These are phyloP conservation scores for Coniochaeta sp. DNA, from an alignment of 2,329 filamentous ascomycete species.

Conservation along the genomic window DNA sequence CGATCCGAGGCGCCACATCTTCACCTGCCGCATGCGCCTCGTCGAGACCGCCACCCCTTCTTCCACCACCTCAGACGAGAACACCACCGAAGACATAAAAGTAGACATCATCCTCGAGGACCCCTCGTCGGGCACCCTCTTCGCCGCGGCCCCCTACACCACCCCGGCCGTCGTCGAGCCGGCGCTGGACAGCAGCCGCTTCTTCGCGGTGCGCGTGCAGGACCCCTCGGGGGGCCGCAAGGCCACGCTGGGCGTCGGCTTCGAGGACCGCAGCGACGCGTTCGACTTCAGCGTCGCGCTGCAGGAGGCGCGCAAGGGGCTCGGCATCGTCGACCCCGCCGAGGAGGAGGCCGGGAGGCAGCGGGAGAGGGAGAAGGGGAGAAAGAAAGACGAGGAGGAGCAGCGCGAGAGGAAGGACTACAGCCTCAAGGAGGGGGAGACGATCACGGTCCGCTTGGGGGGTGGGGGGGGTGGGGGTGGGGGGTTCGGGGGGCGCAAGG, in stretches of 20 bases:
- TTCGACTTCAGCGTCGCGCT: constrained; percentile 79
- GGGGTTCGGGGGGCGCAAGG: constrained; percentile 41
- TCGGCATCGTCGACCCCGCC: constrained; percentile 56
- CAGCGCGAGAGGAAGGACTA: constrained; percentile 60
- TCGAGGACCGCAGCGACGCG: constrained; percentile 78
- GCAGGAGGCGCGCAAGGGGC: constrained; percentile 63
- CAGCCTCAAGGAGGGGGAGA: constrained; percentile 83
- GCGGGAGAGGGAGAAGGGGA: constrained; percentile 25
- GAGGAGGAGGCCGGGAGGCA: constrained; percentile 26
- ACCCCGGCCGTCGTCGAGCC: constrained; percentile 61
- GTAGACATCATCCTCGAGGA: constrained; percentile 78
- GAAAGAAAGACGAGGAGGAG: constrained; percentile 53
- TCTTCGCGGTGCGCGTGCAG: constrained; percentile 77
- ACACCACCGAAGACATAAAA: constrained; percentile 50
- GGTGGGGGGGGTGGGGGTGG: constrained; percentile 49
- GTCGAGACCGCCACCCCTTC: constrained; percentile 61
- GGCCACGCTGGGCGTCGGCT: constrained; percentile 76
- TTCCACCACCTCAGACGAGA: constrained; percentile 18
- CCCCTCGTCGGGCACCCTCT: constrained; percentile 62
- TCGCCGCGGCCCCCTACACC: constrained; percentile 77
- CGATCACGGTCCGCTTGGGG: constrained; percentile 79
- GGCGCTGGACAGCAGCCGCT: constrained; percentile 70
- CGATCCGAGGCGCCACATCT: constrained; percentile 67
- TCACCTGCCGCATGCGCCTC: constrained; percentile 74
- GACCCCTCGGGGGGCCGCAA: constrained; percentile 69